A percentile compares a stretch with the other conserved stretches of the same genome.
These are phyloP conservation scores for Aspergillus steynii DNA, from an alignment of 495 filamentous ascomycete species.

Conservation along the genomic window DNA sequence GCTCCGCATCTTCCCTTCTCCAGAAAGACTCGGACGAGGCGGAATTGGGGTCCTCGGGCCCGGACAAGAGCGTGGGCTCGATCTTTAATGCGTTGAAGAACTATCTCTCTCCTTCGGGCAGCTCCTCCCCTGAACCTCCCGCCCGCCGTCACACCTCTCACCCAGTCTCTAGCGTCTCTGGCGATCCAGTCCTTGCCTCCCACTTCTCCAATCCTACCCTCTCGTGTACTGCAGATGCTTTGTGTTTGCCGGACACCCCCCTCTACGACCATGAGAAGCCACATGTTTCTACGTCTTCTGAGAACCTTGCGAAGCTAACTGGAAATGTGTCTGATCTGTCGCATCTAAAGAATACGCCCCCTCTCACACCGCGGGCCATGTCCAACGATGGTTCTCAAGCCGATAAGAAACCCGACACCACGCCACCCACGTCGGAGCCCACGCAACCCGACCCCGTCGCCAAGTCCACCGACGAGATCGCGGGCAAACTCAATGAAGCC, in stretches of 20 bases:
- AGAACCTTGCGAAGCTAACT: slow-evolving; percentile 87
- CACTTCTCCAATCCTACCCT: slow-evolving; percentile 76
- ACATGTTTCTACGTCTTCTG: slow-evolving; percentile 55
- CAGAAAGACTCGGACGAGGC: slow-evolving; percentile 45
- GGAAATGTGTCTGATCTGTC: slow-evolving; percentile 60
- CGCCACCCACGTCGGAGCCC: slow-evolving; percentile 27
- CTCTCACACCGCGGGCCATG: slow-evolving; percentile 82
- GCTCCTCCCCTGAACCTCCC: slow-evolving; percentile 33
- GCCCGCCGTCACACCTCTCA: slow-evolving; percentile 54
- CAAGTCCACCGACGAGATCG: slow-evolving; percentile 40
- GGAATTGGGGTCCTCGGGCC: slow-evolving; percentile 33
- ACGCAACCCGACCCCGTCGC: slow-evolving; percentile 27
- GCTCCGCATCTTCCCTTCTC: slow-evolving; percentile 40
- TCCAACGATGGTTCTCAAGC: slow-evolving; percentile 59
- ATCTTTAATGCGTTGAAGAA: slow-evolving; percentile 45
- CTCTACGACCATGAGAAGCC: slow-evolving; percentile 52
- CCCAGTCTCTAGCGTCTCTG: slow-evolving; percentile 66
- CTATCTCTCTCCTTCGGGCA: slow-evolving; percentile 38
- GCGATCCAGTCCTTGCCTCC: slow-evolving; percentile 66
- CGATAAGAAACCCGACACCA: slow-evolving; percentile 36
- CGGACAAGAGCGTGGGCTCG: slow-evolving; percentile 37
- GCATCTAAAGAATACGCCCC: slow-evolving; percentile 81
- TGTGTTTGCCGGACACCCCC: slow-evolving; percentile 55
- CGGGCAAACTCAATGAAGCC: slow-evolving; percentile 47
- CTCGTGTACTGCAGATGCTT: slow-evolving; percentile 53